Base-by-base conservation (phyloP, 305 asterid genomes). In the Euphrasia arctica region DNA sequence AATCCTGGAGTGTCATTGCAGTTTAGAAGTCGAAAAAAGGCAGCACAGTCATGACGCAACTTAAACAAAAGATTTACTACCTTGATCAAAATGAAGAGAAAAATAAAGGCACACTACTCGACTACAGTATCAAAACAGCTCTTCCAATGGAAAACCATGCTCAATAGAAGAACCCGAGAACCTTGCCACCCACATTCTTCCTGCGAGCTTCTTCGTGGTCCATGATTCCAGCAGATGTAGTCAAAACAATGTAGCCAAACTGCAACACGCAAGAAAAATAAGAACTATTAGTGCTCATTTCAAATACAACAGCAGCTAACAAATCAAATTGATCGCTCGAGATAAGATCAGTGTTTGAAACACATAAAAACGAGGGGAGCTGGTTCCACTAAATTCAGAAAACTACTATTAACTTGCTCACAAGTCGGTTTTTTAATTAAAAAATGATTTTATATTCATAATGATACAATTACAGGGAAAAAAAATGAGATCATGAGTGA, bases 131-230 rank as follows among this genome's bases (percentile, higher is more conserved):
- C 7, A 62, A 15, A 13, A 41, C 60, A 22, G 43, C n/a, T 22
- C 5, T 14, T 48, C 12, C 66, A 12, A 27, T 18, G 31, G 5
- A 9, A 7, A 3, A 1, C 12, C 78, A 51, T n/a, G 56, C 56
- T 57, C 25, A 75, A 27, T 75, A 75, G 60, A 76, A 76, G 80
- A 76, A 76, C 43, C 80, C 80, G 60, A 76, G 67, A 4, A 76
- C 77, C 67, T 76, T 71, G 22, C 80, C 80, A 42, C 80, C 77
- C 31, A 75, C 80, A 28, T 72, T 75, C 58, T 75, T 75, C 42
- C 80, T 76, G 29, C 84, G 78, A 13, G 86, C 85, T 73, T 83
- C 86, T 62, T 83, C 90, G 6, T 83, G 89, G 65, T 83, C 89
- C 89, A 83, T 83, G 70, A 83, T 83, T 54, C 89, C 89, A 65